Conservation (phyloP, 148 eudicot species). For the Rheum nobile region DNA sequence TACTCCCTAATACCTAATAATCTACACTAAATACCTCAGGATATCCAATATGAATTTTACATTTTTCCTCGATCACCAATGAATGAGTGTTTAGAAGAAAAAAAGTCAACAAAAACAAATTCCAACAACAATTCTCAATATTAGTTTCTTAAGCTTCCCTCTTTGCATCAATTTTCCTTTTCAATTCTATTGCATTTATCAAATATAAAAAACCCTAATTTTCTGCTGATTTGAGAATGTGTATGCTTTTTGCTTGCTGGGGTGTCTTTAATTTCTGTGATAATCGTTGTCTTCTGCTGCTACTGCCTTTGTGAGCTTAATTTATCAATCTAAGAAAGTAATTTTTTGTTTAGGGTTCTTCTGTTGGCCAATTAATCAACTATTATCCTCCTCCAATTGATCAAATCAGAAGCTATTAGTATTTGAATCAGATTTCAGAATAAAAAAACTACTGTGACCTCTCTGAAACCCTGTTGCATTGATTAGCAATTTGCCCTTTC, state of each 20-base stretch:
- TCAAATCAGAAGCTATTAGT: background rate
- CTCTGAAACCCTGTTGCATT: background rate
- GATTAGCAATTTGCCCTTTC: background rate
- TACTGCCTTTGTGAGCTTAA: background rate
- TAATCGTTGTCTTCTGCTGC: background rate
- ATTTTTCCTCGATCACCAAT: no score
- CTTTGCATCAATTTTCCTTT: background rate
- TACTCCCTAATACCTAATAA: no score
- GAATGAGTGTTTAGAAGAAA: no score
- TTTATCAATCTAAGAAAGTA: background rate
- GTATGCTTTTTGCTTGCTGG: background rate
- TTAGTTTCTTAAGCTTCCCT: conserved; percentile 19
- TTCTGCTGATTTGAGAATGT: conserved; percentile 1
- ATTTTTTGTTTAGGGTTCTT: background rate
- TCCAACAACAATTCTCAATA: no score
- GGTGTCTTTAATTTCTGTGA: background rate
- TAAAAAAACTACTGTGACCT: background rate
- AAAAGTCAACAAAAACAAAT: no score
- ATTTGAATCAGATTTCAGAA: background rate
- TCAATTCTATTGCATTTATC: background rate
- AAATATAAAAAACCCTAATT: background rate
- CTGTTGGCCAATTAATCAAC: background rate
- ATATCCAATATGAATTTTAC: no score
- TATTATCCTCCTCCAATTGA: no score
- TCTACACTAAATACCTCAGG: no score